Conservation (phyloP, 2,329 filamentous ascomycete species). For the Lomentospora prolificans region DNA sequence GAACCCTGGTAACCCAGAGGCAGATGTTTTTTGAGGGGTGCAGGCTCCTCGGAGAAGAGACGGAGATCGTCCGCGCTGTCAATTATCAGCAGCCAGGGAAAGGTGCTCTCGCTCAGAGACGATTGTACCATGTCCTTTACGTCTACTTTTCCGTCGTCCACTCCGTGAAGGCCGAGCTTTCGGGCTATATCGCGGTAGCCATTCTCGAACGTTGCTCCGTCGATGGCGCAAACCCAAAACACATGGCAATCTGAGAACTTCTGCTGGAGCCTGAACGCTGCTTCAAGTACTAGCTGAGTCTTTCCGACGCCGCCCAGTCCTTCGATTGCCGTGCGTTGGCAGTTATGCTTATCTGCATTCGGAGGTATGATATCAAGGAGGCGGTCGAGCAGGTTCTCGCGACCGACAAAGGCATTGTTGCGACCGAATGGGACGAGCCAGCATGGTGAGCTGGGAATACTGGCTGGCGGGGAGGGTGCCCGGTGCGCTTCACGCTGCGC, state of each 20-base stretch:
- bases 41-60: background rate
- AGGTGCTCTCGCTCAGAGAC: background rate
- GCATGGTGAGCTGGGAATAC: background rate
- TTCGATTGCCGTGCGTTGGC: conserved; percentile 17
- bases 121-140: background rate
- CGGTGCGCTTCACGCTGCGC: no score
- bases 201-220: background rate
- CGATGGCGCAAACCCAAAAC: background rate
- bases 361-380: conserved; percentile 13
- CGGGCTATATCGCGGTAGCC: background rate
- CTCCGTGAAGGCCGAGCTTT: background rate
- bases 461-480: background rate
- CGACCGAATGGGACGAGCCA: conserved; percentile 12
- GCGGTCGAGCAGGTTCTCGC: conserved; percentile 11
- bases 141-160: background rate
- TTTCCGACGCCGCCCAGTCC: conserved; percentile 25
- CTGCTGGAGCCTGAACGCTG: background rate
- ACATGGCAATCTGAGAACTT: background rate
- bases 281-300: conserved; percentile 26
- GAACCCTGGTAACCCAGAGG: background rate
- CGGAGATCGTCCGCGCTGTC: background rate
- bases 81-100: background rate
- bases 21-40: background rate
- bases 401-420: conserved; percentile 16
- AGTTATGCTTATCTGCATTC: conserved; percentile 10